Evolutionary conservation across 768 basidiomycete species (phyloP), one percentile per base, ranked within the genome.

Genomic region (Lyophyllum semitale): DNA sequence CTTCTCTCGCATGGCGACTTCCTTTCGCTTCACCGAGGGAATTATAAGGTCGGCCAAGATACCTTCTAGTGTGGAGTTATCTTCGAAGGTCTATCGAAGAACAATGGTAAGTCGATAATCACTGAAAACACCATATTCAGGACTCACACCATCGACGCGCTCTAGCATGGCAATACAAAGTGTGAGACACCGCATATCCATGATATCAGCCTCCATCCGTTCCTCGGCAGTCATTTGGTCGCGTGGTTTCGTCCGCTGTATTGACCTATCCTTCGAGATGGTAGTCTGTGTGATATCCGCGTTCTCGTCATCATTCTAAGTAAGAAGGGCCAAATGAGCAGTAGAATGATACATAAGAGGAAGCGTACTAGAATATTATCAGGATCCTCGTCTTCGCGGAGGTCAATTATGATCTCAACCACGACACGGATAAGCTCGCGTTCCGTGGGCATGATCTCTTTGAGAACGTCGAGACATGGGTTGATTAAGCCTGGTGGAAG

Each of bases 111-210:
- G 47, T 12, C 62, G 51, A 29, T 27, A 25, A 40, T 23, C 23
- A 53, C 17, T 30, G 7, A 43, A 46, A 44, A 52, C 23, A 18
- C 18, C 18, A 30, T 8, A 30, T 20, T 79, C 69, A 41, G 18
- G 29, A 77, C 89, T 42, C 63, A 96, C 95, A 11, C 93, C 86
- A 61, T 95, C 87, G 17, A 97, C 93, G 12, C 94, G 84, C 72
- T 97, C 94, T 3, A 98, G 78, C 80, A 96, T 87, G 0, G 88
- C 90, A 37, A 89, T 92, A 59, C 91, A 93, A 15, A 98, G 76
- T 13, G 84, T 76, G 32, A 98, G 72, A 64, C 93, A 96, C 5
- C 95, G 79, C 58, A 95, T 60, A 60, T 98, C 94, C 17, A 85
- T 84, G 20, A 86, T 68, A 53, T 93, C 92, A 20, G 81, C 82